A percentile compares a stretch with the other conserved stretches of the same genome.
phyloP scores from a whole-genome alignment of 805 yeast species.

The Zygotorulaspora danielsina region DNA sequence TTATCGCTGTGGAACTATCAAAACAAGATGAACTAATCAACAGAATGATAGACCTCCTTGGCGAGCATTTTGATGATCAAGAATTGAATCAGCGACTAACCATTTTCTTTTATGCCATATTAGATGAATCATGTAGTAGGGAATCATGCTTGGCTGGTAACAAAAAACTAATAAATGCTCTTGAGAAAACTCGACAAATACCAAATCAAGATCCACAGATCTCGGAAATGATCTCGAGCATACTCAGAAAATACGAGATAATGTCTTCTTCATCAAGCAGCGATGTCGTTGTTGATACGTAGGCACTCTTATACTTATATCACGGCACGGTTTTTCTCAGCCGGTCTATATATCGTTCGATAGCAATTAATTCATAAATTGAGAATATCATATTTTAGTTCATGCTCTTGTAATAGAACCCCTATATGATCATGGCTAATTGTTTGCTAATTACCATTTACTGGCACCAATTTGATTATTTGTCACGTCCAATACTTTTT shows the following conservation, averaged over 20 bases:
- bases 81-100: conserved; percentile 35
- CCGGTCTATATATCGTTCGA: no score
- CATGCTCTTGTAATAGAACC: no score
- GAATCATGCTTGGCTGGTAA: conserved; percentile 11
- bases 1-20: conserved; percentile 34
- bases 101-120: conserved; percentile 30
- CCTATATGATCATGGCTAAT: no score
- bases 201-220: conserved; percentile 19
- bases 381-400: no score
- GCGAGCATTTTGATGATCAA: conserved; percentile 29
- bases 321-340: no score
- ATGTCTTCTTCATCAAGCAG: no score
- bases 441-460: no score
- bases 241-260: conserved; percentile 7
- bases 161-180: conserved; percentile 12
- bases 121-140: conserved; percentile 10
- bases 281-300: no score
- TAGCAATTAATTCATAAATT: no score
- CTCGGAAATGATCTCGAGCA: conserved; percentile 19
- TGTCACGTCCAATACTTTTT: neutral
- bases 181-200: conserved; percentile 17
- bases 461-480: no score
- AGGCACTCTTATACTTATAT: neutral
- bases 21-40: conserved; percentile 25
- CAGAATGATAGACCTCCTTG: conserved; percentile 26